Evolutionary conservation across 2,329 filamentous ascomycete species (phyloP), one percentile per base, ranked within the genome.

Genomic region (Arthrobotrys megalospora): DNA sequence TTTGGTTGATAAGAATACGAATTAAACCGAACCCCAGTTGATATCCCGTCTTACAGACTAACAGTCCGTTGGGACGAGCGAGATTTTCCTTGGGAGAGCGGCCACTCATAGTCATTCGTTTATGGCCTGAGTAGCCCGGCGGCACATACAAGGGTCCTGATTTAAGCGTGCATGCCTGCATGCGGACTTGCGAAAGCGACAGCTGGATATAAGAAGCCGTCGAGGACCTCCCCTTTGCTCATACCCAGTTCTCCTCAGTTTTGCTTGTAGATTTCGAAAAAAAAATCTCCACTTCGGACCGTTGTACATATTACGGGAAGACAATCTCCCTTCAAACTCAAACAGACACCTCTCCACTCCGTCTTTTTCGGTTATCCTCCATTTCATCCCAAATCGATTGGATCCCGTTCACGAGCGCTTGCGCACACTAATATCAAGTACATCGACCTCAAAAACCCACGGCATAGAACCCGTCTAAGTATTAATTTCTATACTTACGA

Each of bases 31-130:
- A 43, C 55, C 55, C 55, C 8, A 41, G 55, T 16, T 43, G 12
- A 19, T n/a, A 43, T 28, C 19, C 55, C 43, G 55, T 60, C 36
- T 28, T 24, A 60, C 36, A 41, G 34, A 12, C 34, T 47, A 72
- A 65, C 12, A 16, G 16, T 43, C 69, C 69, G 60, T 64, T 58
- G 69, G 50, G 69, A 47, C 28, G 14, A 64, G 60, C 60, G 14
- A 43, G 36, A 60, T 60, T 60, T 43, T 28, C 19, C 36, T n/a
- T 28, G 12, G 41, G 21, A 66, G 43, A 65, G 21, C 48, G 69
- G 53, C 21, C 36, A 41, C 60, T 36, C 24, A 41, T 50, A 72
- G 75, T 78, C 75, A 72, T 71, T 78, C 67, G 75, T 71, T 78
- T 63, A 72, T 78, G 75, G 67, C 63, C 75, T 78, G 75, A 78